These are phyloP conservation scores for Cylindrotheca fusiformis DNA, from an alignment of 108 stramenopile genomes.

Conservation along the genomic window DNA sequence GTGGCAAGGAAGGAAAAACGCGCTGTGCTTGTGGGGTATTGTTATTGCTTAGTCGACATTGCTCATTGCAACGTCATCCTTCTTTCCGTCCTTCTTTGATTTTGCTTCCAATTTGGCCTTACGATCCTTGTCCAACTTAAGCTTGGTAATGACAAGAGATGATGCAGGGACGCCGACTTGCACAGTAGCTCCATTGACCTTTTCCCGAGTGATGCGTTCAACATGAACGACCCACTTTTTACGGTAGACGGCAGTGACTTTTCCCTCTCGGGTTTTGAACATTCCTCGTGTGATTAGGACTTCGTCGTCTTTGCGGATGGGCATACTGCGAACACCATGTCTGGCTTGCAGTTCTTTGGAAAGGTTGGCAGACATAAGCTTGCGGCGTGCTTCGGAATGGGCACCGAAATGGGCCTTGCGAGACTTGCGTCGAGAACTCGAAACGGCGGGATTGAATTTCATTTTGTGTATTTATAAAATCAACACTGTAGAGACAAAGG, in stretches of 20 bases:
- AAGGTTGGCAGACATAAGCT: constrained; percentile 95
- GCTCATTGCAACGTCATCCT: constrained; percentile 89
- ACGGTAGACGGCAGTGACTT: constrained; percentile 93
- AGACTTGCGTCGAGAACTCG: constrained; percentile 94
- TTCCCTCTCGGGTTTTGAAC: constrained; percentile 98
- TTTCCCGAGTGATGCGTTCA: constrained; percentile 95
- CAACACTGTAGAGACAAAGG: neutral
- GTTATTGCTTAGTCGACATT: constrained; percentile 99
- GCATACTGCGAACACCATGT: constrained; percentile 97
- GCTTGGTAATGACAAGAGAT: constrained; percentile 95
- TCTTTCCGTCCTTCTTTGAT: constrained; percentile 73
- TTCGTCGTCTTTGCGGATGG: constrained; percentile 98
- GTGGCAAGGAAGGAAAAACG: no score
- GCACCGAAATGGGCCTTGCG: constrained; percentile 99
- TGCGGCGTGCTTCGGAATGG: constrained; percentile 89
- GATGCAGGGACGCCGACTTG: constrained; percentile 95
- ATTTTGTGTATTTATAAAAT: constrained; percentile 38
- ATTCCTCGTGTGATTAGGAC: constrained; percentile 94
- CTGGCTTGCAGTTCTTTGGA: constrained; percentile 98
- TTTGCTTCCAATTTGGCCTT: constrained; percentile 96
- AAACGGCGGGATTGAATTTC: constrained; percentile 85
- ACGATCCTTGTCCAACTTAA: constrained; percentile 99
- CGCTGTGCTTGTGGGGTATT: no score
- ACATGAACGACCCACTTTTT: constrained; percentile 99
- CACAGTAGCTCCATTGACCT: constrained; percentile 93